Conservation (phyloP, 345 rosid genomes). For the Moricandia arvensis region DNA sequence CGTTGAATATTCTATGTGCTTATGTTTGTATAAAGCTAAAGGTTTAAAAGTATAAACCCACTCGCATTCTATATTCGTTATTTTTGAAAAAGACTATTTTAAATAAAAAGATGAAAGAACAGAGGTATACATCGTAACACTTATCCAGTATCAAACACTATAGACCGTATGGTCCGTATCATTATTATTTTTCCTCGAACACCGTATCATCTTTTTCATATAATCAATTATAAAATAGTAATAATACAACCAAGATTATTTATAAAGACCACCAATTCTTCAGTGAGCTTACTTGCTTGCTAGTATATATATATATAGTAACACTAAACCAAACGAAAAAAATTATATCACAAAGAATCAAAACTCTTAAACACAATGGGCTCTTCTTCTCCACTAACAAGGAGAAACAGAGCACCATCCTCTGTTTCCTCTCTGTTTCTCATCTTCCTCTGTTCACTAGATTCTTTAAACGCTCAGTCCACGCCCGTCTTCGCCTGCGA, state of each 20-base stretch:
- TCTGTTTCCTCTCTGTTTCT: constrained; percentile 52
- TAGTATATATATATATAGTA: constrained; percentile 14
- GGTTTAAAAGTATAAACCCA: constrained; percentile 7
- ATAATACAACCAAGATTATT: background rate
- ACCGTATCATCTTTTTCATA: constrained; percentile 16
- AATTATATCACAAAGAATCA: constrained; percentile 8
- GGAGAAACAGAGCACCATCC: constrained; percentile 31
- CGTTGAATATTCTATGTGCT: constrained; percentile 20
- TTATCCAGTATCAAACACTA: constrained; percentile 11
- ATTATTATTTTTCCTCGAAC: constrained; percentile 29
- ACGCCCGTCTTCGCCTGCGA: constrained; percentile 78
- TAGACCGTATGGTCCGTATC: constrained; percentile 30
- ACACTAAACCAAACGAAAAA: constrained; percentile 2
- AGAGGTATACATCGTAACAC: constrained; percentile 4
- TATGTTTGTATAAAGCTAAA: background rate
- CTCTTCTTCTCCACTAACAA: constrained; percentile 32
- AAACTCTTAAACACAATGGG: constrained; percentile 20
- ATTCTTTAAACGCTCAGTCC: constrained; percentile 40
- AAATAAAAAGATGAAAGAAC: constrained; percentile 2
- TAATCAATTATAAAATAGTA: background rate
- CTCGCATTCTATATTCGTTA: constrained; percentile 25
- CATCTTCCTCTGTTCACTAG: background rate
- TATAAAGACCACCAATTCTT: constrained; percentile 18
- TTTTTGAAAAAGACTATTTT: background rate
- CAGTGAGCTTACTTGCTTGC: constrained; percentile 14